These are phyloP conservation scores for Cytospora chrysosperma DNA, from an alignment of 2,329 filamentous ascomycete genomes.

Conservation along the genomic window DNA sequence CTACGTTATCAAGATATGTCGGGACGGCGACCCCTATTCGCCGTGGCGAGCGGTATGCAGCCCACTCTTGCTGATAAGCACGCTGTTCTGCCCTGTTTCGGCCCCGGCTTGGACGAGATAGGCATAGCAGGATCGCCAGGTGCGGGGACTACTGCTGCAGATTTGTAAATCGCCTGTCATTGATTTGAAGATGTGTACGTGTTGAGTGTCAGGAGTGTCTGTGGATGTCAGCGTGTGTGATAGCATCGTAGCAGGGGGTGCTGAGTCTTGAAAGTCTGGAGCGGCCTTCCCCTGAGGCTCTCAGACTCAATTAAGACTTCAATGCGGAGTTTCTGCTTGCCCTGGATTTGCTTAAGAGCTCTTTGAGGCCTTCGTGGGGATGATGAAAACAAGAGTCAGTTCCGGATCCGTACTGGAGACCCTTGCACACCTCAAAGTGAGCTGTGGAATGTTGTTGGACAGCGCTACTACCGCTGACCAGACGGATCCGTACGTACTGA, in stretches of 20 bases:
- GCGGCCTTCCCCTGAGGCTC: neutral
- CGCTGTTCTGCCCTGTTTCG: neutral
- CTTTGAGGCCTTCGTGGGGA: too few relatives aligned
- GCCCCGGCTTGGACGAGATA: neutral
- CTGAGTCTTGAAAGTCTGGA: neutral
- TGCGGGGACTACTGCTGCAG: neutral
- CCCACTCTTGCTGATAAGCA: constrained; percentile 9
- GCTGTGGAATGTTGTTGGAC: too few relatives aligned
- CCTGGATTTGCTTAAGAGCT: too few relatives aligned
- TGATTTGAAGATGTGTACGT: neutral
- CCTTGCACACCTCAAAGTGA: too few relatives aligned
- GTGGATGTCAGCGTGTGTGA: neutral
- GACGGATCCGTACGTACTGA: too few relatives aligned
- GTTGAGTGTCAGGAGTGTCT: too few relatives aligned
- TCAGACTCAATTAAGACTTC: neutral
- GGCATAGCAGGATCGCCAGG: neutral
- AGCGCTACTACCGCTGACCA: too few relatives aligned
- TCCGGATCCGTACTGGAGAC: too few relatives aligned
- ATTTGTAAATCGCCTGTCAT: neutral
- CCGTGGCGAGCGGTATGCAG: neutral
- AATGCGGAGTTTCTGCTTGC: too few relatives aligned
- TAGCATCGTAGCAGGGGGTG: neutral
- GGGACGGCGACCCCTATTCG: constrained; percentile 3
- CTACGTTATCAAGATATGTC: constrained; percentile 4
- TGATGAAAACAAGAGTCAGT: too few relatives aligned